A percentile compares a stretch with the other conserved stretches of the same genome.
phyloP scores from a whole-genome alignment of 2,329 filamentous ascomycete genomes.

The Xylariomycetidae sp. region DNA sequence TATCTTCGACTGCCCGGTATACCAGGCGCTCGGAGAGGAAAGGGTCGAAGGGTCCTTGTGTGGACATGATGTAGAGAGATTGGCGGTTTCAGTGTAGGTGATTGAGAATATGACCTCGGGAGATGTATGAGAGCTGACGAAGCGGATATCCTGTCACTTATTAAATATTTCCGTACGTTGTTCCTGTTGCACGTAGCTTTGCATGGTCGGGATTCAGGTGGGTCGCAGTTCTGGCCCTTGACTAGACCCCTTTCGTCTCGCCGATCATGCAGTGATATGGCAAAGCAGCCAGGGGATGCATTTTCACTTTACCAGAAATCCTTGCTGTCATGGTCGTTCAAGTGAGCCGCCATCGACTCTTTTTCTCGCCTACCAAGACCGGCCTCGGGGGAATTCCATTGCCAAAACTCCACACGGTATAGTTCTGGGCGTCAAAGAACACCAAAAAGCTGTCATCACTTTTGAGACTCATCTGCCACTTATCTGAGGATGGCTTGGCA shows the following conservation, averaged over 20 bases:
- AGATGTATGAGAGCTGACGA: not conserved
- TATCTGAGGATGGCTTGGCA: too few species aligned
- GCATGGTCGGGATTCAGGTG: too few species aligned
- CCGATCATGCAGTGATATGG: conserved; percentile 4
- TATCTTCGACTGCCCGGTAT: conserved; percentile 30
- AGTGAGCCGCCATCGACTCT: conserved; percentile 2
- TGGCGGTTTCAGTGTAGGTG: not conserved
- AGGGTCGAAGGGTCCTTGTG: conserved; percentile 18
- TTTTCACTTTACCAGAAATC: not conserved
- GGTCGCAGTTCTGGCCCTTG: too few species aligned
- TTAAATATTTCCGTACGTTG: too few species aligned
- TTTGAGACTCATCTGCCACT: too few species aligned
- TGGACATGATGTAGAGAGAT: conserved; percentile 9
- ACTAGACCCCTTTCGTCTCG: conserved; percentile 12
- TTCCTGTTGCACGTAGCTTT: too few species aligned
- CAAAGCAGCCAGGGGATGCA: not conserved
- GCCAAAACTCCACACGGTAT: conserved; percentile 21
- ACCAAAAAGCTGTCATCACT: conserved; percentile 25
- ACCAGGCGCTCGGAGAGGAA: conserved; percentile 32
- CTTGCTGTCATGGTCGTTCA: too few species aligned
- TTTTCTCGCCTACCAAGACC: conserved; percentile 10
- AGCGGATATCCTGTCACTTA: too few species aligned
- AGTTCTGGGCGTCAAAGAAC: conserved; percentile 19
- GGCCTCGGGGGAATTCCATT: conserved; percentile 15
- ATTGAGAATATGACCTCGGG: not conserved